Percentiles rank a stretch among this genome's conserved stretches.
phyloP scores from a whole-genome alignment of 495 filamentous ascomycete species.

The Astrothelium macrocarpum region DNA sequence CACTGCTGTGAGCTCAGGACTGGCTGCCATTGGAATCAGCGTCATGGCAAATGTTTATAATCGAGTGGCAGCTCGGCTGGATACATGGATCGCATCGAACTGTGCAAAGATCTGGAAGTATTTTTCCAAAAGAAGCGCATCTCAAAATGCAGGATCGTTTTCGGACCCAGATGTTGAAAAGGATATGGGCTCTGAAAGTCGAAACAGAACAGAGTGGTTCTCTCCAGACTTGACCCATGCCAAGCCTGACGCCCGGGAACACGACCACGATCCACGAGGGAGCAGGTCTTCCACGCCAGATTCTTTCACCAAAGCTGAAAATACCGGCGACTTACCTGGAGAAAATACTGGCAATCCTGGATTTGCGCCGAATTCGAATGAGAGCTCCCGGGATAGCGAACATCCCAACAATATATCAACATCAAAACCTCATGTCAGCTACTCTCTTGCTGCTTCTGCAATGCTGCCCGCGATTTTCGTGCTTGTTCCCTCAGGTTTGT shows the following conservation, averaged over 20 bases:
- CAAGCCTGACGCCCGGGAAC: neutral
- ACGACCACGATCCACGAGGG: neutral
- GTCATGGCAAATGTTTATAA: constrained; percentile 3
- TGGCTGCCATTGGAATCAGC: constrained; percentile 4
- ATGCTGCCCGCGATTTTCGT: constrained; percentile 89
- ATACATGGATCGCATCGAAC: neutral
- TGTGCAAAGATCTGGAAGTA: neutral
- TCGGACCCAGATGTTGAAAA: neutral
- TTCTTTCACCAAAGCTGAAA: neutral
- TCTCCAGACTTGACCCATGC: neutral
- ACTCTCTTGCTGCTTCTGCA: constrained; percentile 73
- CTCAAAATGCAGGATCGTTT: neutral
- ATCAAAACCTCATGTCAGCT: constrained; percentile 29
- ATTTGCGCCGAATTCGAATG: no score
- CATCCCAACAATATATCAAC: neutral
- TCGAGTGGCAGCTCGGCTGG: neutral
- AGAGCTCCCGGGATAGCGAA: neutral
- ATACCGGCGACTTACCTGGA: neutral
- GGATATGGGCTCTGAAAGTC: neutral
- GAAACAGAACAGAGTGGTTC: neutral
- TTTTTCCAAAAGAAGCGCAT: neutral
- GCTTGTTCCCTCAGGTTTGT: constrained; percentile 82
- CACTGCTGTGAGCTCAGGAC: neutral
- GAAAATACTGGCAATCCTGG: neutral
- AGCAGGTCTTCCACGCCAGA: neutral